Evolutionary conservation across 768 basidiomycete species (phyloP).

Genomic region (Sistotremastrum niveocremeum): DNA sequence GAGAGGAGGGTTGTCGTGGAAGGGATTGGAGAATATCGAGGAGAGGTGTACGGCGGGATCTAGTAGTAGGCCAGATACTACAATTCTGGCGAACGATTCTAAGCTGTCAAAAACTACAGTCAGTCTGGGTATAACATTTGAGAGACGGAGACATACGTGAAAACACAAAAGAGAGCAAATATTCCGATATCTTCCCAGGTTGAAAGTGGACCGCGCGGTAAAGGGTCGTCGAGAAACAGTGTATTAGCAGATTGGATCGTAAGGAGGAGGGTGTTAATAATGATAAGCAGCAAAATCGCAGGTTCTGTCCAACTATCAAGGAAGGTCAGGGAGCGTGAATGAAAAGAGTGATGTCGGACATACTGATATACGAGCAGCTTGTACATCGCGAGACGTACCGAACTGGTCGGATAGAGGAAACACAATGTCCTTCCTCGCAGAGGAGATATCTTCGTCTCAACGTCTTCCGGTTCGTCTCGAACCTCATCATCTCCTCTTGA

Average conservation of each 20-base stretch:
- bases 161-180: conserved; percentile 73
- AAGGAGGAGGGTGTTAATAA: conserved; percentile 70
- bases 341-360: conserved; percentile 18
- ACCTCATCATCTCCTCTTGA: conserved; percentile 8
- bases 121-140: background rate
- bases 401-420: conserved; percentile 56
- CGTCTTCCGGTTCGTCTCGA: conserved; percentile 23
- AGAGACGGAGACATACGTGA: conserved; percentile 49
- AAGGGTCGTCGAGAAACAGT: conserved; percentile 26
- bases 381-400: conserved; percentile 49
- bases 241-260: conserved; percentile 65
- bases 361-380: conserved; percentile 60
- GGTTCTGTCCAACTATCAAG: conserved; percentile 75
- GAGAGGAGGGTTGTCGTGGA: conserved; percentile 7
- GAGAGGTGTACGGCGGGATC: conserved; percentile 62
- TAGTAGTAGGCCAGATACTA: conserved; percentile 78
- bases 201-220: conserved; percentile 60
- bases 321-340: background rate
- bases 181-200: conserved; percentile 80
- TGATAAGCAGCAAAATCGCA: conserved; percentile 65
- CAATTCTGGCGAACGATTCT: conserved; percentile 79
- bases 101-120: conserved; percentile 30
- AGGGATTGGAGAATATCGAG: conserved; percentile 30
- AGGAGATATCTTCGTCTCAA: conserved; percentile 27
- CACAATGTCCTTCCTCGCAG: conserved; percentile 73